phyloP scores from a whole-genome alignment of 306 rosid species.

The Crataegus laevigata region DNA sequence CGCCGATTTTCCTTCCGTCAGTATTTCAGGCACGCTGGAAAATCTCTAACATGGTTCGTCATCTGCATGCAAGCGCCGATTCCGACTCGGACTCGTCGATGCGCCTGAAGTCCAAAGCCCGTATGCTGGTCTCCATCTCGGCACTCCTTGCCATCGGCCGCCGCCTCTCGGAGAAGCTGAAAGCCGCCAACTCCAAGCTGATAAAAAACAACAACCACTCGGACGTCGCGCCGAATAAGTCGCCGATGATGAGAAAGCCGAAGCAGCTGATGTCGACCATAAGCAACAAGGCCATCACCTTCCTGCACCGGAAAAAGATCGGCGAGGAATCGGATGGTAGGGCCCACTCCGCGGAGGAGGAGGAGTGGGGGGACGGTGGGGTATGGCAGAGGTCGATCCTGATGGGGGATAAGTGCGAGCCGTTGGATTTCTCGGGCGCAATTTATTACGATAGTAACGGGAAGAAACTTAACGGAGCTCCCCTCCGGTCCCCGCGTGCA shows the following conservation, averaged over 20 bases:
- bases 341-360: background rate
- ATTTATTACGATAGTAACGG: slow-evolving; percentile 67
- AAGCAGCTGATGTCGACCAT: slow-evolving; percentile 60
- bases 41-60: background rate
- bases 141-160: slow-evolving; percentile 33
- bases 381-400: slow-evolving; percentile 84
- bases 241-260: slow-evolving; percentile 28
- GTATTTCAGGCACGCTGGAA: no score
- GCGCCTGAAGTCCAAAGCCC: slow-evolving; percentile 5
- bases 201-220: background rate
- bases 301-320: slow-evolving; percentile 31
- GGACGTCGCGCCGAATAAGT: background rate
- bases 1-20: background rate
- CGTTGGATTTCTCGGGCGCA: slow-evolving; percentile 71
- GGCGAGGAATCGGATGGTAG: background rate
- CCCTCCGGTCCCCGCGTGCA: slow-evolving; percentile 75
- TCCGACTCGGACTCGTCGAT: slow-evolving; percentile 14
- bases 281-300: slow-evolving; percentile 50
- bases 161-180: slow-evolving; percentile 30
- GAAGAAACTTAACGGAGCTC: slow-evolving; percentile 39
- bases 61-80: slow-evolving; percentile 1
- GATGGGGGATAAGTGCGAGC: slow-evolving; percentile 91
- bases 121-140: slow-evolving; percentile 30
- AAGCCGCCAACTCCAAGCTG: background rate
- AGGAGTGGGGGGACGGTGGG: slow-evolving; percentile 72